Conservation (phyloP, 2,329 filamentous ascomycete genomes). For the Gyromitra esculenta region DNA sequence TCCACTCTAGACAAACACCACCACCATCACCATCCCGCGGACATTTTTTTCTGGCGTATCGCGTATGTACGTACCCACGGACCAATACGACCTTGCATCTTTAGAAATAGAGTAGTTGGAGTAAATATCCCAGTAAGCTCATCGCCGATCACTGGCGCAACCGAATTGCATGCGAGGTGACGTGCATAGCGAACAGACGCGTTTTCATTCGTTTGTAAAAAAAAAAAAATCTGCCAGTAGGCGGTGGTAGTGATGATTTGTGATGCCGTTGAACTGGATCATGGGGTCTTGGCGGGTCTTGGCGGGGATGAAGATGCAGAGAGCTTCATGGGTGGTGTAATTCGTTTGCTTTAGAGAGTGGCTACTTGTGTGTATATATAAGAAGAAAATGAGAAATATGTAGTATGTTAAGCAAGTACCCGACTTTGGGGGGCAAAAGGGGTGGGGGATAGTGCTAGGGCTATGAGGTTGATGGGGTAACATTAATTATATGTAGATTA, state of each 20-base stretch:
- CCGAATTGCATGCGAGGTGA: constrained; percentile 11
- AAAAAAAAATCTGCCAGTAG: not conserved
- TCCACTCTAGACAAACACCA: too few species aligned
- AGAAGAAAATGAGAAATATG: not conserved
- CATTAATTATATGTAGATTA: too few species aligned
- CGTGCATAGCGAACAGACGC: constrained; percentile 1
- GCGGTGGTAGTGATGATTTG: constrained; percentile 6
- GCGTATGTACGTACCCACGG: not conserved
- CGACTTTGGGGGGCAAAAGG: too few species aligned
- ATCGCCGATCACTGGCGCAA: constrained; percentile 27
- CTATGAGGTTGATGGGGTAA: too few species aligned
- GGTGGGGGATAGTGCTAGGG: too few species aligned
- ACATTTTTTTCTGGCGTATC: not conserved
- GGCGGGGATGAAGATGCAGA: not conserved
- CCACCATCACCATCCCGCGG: too few species aligned
- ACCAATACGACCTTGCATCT: constrained; percentile 12
- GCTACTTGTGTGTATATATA: too few species aligned
- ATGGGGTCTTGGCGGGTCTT: constrained; percentile 3
- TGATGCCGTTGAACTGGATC: not conserved
- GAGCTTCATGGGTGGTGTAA: not conserved
- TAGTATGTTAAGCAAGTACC: not conserved
- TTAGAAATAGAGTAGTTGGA: not conserved
- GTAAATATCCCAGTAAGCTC: not conserved
- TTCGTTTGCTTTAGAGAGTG: not conserved
- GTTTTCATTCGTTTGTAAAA: not conserved